phyloP scores from a whole-genome alignment of 169 alveolate species.

The Eimeria acervulina region DNA sequence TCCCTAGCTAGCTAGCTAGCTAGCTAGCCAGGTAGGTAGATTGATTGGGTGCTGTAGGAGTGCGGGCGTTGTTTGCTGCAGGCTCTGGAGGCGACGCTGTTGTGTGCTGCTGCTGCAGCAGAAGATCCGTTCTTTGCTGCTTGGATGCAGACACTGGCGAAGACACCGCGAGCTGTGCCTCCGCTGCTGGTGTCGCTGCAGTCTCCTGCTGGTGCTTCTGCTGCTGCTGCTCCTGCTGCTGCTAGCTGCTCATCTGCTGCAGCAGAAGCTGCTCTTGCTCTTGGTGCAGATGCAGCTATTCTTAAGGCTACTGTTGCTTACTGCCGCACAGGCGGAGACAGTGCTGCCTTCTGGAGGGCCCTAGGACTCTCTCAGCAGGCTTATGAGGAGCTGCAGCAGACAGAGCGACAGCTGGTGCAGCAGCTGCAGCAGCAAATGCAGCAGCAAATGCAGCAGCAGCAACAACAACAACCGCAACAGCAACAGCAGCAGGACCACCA shows the following conservation, averaged over 20 bases:
- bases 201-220: neutral
- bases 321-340: constrained; percentile 52
- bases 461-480: neutral
- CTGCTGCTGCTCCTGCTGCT: constrained; percentile 10
- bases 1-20: neutral
- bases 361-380: neutral
- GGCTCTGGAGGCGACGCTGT: constrained; percentile 3
- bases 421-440: constrained; percentile 56
- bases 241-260: constrained; percentile 57
- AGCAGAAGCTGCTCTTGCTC: constrained; percentile 53
- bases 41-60: neutral
- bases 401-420: constrained; percentile 50
- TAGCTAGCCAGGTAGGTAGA: neutral
- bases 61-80: constrained; percentile 12
- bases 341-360: constrained; percentile 47
- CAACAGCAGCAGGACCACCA: neutral
- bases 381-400: neutral
- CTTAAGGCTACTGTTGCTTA: constrained; percentile 27
- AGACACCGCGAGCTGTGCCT: constrained; percentile 8
- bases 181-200: constrained; percentile 50
- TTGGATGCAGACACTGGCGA: neutral
- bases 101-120: constrained; percentile 7
- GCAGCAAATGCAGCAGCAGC: constrained; percentile 22
- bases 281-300: constrained; percentile 37
- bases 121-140: constrained; percentile 48